Conservation (phyloP, 192 early-diverging fungal species). For the Linnemannia exigua region DNA sequence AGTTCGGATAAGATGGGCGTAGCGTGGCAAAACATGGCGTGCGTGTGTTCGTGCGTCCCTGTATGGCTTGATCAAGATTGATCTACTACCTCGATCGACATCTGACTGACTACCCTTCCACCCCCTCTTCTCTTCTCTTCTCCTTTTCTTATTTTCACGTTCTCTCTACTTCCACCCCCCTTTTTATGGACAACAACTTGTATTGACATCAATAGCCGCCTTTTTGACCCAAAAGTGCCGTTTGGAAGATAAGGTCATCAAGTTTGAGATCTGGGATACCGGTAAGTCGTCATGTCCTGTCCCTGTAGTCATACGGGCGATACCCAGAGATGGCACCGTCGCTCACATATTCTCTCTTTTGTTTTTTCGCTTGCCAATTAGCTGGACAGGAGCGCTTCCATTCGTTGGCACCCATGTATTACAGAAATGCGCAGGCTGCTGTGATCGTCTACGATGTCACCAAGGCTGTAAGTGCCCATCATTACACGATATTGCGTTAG, state of each 20-base stretch:
- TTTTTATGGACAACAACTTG: not conserved
- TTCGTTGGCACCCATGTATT: slow-evolving; percentile 97
- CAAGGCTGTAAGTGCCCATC: slow-evolving; percentile 64
- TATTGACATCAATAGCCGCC: slow-evolving; percentile 66
- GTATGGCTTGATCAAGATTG: not conserved
- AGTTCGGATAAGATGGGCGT: not conserved
- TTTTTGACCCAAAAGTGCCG: slow-evolving; percentile 95
- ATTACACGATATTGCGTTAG: not conserved
- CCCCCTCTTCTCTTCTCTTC: not conserved
- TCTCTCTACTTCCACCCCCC: not conserved
- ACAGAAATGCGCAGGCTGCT: slow-evolving; percentile 97
- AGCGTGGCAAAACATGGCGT: not conserved
- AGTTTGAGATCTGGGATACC: slow-evolving; percentile 93
- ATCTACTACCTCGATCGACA: not conserved
- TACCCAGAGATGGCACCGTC: not conserved
- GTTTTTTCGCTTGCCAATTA: not conserved
- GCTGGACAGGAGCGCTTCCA: slow-evolving; percentile 99
- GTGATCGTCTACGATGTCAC: slow-evolving; percentile 98
- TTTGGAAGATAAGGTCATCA: slow-evolving; percentile 86
- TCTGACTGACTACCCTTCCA: slow-evolving; percentile 13
- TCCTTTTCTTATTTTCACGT: not conserved
- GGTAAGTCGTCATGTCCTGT: slow-evolving; percentile 2
- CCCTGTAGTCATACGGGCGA: not conserved
- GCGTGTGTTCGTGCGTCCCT: not conserved
- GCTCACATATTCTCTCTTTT: not conserved